phyloP scores from a whole-genome alignment of 2,329 filamentous ascomycete species.

The Thelonectria olida region DNA sequence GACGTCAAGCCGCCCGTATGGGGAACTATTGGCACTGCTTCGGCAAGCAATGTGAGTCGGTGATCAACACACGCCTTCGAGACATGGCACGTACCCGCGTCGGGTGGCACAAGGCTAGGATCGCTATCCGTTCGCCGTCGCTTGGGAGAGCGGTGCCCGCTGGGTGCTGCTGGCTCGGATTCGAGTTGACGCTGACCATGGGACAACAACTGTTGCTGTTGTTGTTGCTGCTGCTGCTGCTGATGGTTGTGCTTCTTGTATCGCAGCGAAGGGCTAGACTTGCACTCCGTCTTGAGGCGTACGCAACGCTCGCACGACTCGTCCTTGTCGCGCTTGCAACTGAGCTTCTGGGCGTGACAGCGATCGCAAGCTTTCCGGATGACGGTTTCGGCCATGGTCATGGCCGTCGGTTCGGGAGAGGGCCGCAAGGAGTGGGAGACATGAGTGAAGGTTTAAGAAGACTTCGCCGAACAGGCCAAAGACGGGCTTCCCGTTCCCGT shows the following conservation, averaged over 20 bases:
- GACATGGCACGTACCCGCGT: conserved; percentile 46
- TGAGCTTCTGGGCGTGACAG: conserved; percentile 57
- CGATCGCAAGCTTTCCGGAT: conserved; percentile 58
- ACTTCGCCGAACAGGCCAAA: conserved; percentile 16
- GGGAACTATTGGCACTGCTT: conserved; percentile 42
- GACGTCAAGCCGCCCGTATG: conserved; percentile 34
- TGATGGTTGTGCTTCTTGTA: conserved; percentile 49
- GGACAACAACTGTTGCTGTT: conserved; percentile 15
- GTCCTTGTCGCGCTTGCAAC: conserved; percentile 53
- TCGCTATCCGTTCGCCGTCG: conserved; percentile 48
- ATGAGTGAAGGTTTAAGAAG: conserved; percentile 44
- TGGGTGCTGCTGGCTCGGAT: conserved; percentile 23
- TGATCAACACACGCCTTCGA: conserved; percentile 27
- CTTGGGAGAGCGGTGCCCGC: conserved; percentile 48
- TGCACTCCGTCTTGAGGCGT: conserved; percentile 53
- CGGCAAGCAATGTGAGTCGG: conserved; percentile 38
- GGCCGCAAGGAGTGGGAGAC: conserved; percentile 34
- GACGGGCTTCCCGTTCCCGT: conserved; percentile 2
- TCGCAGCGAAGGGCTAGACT: conserved; percentile 53
- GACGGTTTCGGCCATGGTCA: conserved; percentile 49
- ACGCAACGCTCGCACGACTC: conserved; percentile 54
- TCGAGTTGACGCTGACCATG: conserved; percentile 15
- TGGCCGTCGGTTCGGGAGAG: conserved; percentile 37
- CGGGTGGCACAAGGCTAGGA: conserved; percentile 45
- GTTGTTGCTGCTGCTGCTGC: conserved; percentile 31